Evolutionary conservation across 208 protist species (phyloP).

Genomic region (Borovskyia barvae): DNA sequence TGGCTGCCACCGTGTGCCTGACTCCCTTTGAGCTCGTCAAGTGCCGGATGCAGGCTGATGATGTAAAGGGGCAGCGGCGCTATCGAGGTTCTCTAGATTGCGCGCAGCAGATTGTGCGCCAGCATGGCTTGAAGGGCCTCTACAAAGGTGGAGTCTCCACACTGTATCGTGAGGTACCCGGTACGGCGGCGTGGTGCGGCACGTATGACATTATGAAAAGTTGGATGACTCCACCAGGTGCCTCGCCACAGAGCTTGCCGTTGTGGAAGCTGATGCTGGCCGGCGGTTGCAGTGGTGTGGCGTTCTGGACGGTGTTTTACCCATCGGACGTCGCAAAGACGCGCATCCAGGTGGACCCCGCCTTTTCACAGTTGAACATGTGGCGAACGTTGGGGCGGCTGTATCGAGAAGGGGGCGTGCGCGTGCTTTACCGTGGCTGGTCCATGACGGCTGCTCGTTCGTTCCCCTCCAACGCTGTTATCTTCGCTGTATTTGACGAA

Average conservation of each 20-base stretch:
- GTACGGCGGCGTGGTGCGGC: constrained; percentile 80
- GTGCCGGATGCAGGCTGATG: constrained; percentile 81
- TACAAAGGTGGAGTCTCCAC: constrained; percentile 71
- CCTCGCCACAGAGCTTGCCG: constrained; percentile 35
- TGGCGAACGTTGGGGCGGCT: constrained; percentile 26
- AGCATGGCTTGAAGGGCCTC: constrained; percentile 43
- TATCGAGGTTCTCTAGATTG: constrained; percentile 62
- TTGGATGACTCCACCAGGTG: constrained; percentile 40
- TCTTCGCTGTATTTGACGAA: constrained; percentile 65
- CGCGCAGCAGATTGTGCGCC: constrained; percentile 28
- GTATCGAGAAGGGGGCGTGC: constrained; percentile 62
- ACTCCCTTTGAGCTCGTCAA: constrained; percentile 87
- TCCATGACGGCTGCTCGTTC: constrained; percentile 67
- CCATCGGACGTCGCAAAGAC: constrained; percentile 89
- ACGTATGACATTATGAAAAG: constrained; percentile 73
- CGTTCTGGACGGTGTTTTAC: constrained; percentile 85
- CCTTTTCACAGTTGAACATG: constrained; percentile 25
- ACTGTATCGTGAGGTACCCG: constrained; percentile 80
- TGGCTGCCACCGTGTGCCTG: constrained; percentile 59
- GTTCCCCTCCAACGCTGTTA: constrained; percentile 82
- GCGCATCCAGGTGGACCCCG: constrained; percentile 75
- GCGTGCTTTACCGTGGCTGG: constrained; percentile 75
- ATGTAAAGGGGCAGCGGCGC: constrained; percentile 13
- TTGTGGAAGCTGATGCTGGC: constrained; percentile 63
- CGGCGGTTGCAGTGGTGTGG: constrained; percentile 70